Base-by-base conservation (phyloP, 441 rosid species). In the Arabidopsis hybrid region DNA sequence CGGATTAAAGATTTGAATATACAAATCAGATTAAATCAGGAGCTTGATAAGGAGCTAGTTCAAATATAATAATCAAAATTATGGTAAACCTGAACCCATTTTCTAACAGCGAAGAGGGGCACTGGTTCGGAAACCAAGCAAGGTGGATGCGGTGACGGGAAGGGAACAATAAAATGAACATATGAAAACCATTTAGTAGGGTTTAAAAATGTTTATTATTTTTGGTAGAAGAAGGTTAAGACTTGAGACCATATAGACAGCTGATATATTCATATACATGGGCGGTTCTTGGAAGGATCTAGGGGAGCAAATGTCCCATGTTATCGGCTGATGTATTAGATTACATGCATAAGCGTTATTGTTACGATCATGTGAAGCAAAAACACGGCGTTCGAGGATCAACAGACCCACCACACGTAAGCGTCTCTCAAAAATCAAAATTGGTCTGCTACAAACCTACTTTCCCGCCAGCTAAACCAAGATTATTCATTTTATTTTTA, bases 41-140 rank as follows among this genome's bases (percentile, higher is more conserved):
- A 71, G 60, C 13, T 60, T 26, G 17, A 46, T 34, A 45, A 5
- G 21, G 6, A 21, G 26, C 26, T 21, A 59, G 18, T 60, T 71
- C 21, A 31, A 49, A 38, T n/a, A 9, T 49, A 26, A 12, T 49
- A 49, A 50, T 26, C 32, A 60, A 18, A 21, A 8, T 9, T 43
- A 32, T 36, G 57, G 67, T 61, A 34, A 57, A 45, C 16, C 9
- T 14, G 16, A 52, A 50, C 21, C 21, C 4, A 14, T 7, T 18
- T 51, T 12, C 29, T 47, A 47, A 47, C 21, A 14, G 4, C 7
- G 49, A 43, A 43, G 49, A 43, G 16, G 16, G 16, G 49, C 49
- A 6, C 49, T 4, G 1, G 49, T 13, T 12, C 17, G 16, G 16
- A 13, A 43, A 43, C 17, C 17, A n/a, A 13, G 16, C 3, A 45